These are phyloP conservation scores for Heritiera littoralis DNA, from an alignment of 345 rosid species.

Conservation along the genomic window DNA sequence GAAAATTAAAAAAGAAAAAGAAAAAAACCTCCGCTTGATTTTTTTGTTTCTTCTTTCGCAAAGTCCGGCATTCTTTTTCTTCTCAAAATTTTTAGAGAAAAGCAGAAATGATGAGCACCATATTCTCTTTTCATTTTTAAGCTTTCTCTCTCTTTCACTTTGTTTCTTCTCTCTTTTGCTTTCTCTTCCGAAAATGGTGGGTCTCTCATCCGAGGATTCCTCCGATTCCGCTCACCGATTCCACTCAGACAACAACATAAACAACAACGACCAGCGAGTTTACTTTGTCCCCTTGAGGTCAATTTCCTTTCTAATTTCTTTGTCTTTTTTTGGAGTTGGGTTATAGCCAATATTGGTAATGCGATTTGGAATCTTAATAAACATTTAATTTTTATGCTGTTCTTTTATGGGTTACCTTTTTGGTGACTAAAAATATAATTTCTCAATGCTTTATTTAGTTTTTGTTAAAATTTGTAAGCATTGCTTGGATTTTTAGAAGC, in stretches of 20 bases:
- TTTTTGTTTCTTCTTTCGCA: neutral
- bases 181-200: constrained; percentile 36
- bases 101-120: constrained; percentile 26
- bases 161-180: neutral
- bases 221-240: constrained; percentile 57
- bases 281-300: constrained; percentile 91
- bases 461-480: neutral
- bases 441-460: neutral
- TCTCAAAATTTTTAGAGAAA: constrained; percentile 1
- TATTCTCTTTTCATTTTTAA: constrained; percentile 18
- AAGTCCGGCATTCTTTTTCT: neutral
- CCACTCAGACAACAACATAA: constrained; percentile 46
- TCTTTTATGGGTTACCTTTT: neutral
- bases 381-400: neutral
- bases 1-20: no score
- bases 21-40: neutral
- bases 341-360: neutral
- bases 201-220: constrained; percentile 46
- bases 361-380: constrained; percentile 4
- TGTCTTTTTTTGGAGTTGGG: constrained; percentile 8
- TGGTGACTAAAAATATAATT: neutral
- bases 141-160: constrained; percentile 9
- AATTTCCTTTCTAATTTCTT: neutral
- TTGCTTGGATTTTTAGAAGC: neutral
- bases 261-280: constrained; percentile 69